phyloP scores from a whole-genome alignment of 352 stramenopile genomes.

The Hyaloperonospora arabidopsidis region DNA sequence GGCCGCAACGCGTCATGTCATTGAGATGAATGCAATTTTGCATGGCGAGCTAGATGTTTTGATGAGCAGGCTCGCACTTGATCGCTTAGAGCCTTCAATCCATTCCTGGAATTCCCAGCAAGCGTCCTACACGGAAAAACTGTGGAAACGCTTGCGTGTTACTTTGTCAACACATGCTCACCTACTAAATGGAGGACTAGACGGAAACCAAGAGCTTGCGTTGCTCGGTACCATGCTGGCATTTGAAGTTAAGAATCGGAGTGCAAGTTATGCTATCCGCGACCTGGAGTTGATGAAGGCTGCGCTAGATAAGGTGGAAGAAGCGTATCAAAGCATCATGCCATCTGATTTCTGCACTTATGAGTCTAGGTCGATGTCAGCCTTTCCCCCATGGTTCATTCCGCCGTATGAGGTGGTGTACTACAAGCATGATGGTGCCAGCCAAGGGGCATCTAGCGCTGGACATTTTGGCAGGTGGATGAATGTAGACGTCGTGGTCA shows the following conservation, averaged over 20 bases:
- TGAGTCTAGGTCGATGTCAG: slow-evolving; percentile 6
- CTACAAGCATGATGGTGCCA: slow-evolving; percentile 18
- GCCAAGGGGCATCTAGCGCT: slow-evolving; percentile 18
- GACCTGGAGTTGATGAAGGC: slow-evolving; percentile 18
- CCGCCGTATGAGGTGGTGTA: slow-evolving; percentile 28
- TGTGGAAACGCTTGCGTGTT: slow-evolving; percentile 22
- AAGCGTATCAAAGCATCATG: slow-evolving; percentile 7
- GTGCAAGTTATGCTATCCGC: slow-evolving; percentile 8
- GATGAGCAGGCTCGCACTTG: slow-evolving; percentile 15
- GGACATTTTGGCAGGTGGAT: slow-evolving; percentile 29
- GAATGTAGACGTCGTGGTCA: slow-evolving; percentile 22
- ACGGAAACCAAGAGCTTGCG: slow-evolving; percentile 13
- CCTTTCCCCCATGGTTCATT: slow-evolving; percentile 23
- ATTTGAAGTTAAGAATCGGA: slow-evolving; percentile 24
- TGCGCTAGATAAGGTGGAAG: slow-evolving; percentile 14
- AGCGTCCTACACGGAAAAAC: slow-evolving; percentile 12
- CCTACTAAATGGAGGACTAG: slow-evolving; percentile 10
- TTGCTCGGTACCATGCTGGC: slow-evolving; percentile 13
- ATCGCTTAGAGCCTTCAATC: slow-evolving; percentile 18
- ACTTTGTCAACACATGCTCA: slow-evolving; percentile 17
- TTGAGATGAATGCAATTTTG: slow-evolving; percentile 11
- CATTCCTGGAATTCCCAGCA: slow-evolving; percentile 20
- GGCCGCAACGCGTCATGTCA: slow-evolving; percentile 21
- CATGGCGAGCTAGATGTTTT: slow-evolving; percentile 20
- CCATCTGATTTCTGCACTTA: slow-evolving; percentile 3